Conservation (phyloP, 768 basidiomycete genomes). For the Amanita fuliginea region DNA sequence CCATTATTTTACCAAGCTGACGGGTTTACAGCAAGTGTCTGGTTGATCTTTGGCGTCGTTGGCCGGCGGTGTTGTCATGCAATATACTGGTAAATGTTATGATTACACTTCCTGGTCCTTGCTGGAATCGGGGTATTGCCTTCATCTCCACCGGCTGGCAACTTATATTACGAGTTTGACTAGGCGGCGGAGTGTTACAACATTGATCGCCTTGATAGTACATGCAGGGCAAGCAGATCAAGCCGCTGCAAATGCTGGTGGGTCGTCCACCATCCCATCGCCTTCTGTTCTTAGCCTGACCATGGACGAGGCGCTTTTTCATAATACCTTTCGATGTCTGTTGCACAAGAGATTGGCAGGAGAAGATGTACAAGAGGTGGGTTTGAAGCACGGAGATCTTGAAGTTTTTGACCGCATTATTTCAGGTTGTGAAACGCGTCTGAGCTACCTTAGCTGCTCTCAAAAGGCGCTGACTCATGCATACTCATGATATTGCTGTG, state of each 20-base stretch:
- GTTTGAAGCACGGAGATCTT: constrained; percentile 6
- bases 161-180: not conserved
- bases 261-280: constrained; percentile 4
- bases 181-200: constrained; percentile 42
- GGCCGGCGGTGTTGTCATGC: constrained; percentile 40
- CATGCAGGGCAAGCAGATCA: constrained; percentile 53
- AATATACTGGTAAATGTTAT: constrained; percentile 52
- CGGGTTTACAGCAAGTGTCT: constrained; percentile 40
- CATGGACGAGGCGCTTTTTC: constrained; percentile 44
- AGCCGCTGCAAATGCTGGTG: constrained; percentile 55
- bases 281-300: constrained; percentile 43
- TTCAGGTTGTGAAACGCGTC: constrained; percentile 37
- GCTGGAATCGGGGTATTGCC: constrained; percentile 25
- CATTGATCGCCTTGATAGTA: constrained; percentile 48
- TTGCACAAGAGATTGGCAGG: constrained; percentile 32
- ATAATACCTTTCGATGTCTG: constrained; percentile 33
- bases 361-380: constrained; percentile 42
- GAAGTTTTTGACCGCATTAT: not conserved
- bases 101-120: constrained; percentile 25
- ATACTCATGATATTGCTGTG: not conserved
- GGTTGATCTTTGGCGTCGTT: constrained; percentile 42
- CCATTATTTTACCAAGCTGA: constrained; percentile 49
- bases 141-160: constrained; percentile 25
- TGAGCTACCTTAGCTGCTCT: constrained; percentile 35
- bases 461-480: constrained; percentile 24